Base-by-base conservation (phyloP, 345 rosid genomes). In the Eucalyptus leucophloia region DNA sequence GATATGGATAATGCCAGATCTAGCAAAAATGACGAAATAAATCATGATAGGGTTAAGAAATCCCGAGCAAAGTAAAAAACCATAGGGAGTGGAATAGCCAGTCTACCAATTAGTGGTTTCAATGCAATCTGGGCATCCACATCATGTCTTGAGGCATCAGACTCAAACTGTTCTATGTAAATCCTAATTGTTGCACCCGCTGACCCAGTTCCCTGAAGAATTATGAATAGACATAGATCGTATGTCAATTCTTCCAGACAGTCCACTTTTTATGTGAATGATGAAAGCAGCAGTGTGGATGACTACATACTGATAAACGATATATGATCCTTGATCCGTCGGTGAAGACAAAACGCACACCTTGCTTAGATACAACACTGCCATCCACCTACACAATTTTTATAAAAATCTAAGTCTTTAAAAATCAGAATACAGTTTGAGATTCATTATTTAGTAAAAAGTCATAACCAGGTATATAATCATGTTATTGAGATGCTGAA, bases 311-410 rank as follows among this genome's bases (percentile, higher is more conserved):
- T 7, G 98, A 98, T 93, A 96, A 92, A 53, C 98, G 98, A 89
- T 93, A 97, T 89, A 96, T 97, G 91, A 98, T 96, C 93, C 97
- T 94, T 40, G 99, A 97, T 88, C 99, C 98, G 89, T 98, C 98
- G 0, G 96, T 96, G 89, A 97, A 97, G 89, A 97, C 97, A 92
- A 98, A 94, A 53, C 98, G 96, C 86, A 98, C 96, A 89, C 98
- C 99, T 94, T 98, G 99, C 93, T 98, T 98, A 86, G 98, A 90
- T 89, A 91, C 98, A 72, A 96, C 95, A 91, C 99, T 97, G 92
- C 98, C 98, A 91, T 98, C 98, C 91, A 98, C 98, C 99, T 98
- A 90, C 89, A 91, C 72, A 93, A 49, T 10, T 89, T 67, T 50
- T 53, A 89, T 37, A 16, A 87, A 65, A 26, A 37, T 47, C 7